A percentile compares a stretch with the other conserved stretches of the same genome.
Evolutionary conservation across 2,329 filamentous ascomycete species (phyloP).

Genomic region (Verticillium tricorpus): DNA sequence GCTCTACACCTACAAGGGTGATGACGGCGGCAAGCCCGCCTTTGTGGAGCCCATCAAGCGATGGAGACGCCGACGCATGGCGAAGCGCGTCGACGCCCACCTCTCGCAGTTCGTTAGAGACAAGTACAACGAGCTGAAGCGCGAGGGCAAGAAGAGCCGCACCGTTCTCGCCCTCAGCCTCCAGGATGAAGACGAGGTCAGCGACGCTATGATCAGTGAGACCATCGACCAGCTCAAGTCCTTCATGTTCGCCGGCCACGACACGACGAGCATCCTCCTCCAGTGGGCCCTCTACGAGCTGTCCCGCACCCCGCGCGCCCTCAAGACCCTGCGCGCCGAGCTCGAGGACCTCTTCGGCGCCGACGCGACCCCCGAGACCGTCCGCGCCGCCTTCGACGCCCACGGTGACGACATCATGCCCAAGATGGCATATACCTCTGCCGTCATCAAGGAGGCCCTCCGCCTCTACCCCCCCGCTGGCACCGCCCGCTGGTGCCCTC

Average conservation of each 20-base stretch:
- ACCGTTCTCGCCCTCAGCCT: conserved; percentile 29
- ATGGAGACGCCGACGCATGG: conserved; percentile 14
- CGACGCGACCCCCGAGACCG: conserved; percentile 18
- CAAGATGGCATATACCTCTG: conserved; percentile 28
- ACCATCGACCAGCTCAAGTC: conserved; percentile 32
- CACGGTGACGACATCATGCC: conserved; percentile 24
- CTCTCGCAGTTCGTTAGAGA: conserved; percentile 18
- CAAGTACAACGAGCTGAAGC: conserved; percentile 15
- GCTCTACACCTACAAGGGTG: conserved; percentile 14
- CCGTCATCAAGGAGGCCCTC: conserved; percentile 33
- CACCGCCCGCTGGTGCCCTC: conserved; percentile 20
- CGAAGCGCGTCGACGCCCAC: conserved; percentile 16
- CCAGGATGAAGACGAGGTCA: conserved; percentile 20
- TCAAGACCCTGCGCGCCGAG: conserved; percentile 25
- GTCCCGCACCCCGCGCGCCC: conserved; percentile 21
- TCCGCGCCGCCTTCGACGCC: conserved; percentile 20
- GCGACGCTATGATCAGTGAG: conserved; percentile 19
- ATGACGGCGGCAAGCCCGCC: conserved; percentile 14
- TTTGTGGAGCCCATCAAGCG: conserved; percentile 14
- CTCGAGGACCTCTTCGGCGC: conserved; percentile 28
- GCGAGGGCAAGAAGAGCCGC: conserved; percentile 14
- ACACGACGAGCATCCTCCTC: conserved; percentile 32
- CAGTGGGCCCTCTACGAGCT: conserved; percentile 33
- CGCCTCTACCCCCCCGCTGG: conserved; percentile 28
- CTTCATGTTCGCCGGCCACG: conserved; percentile 36